Conservation (phyloP, 176 grass and related monocot genomes). For the Melocanna baccifera region DNA sequence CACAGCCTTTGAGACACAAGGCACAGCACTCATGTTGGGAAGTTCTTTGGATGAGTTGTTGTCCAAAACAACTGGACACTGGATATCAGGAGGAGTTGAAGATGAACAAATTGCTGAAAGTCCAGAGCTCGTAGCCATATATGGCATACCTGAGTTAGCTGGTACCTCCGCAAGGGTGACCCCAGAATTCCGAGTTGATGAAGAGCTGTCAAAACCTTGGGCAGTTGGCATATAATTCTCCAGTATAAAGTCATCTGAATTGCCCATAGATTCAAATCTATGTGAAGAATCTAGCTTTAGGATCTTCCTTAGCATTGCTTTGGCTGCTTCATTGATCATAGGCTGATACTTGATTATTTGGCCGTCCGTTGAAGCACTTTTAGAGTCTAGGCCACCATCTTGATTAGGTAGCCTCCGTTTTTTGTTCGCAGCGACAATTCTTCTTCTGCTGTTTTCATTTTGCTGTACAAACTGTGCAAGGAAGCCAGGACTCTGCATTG, state of each 20-base stretch:
- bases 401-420: constrained; percentile 85
- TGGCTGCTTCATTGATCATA: constrained; percentile 91
- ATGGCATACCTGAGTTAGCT: constrained; percentile 48
- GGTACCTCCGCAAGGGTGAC: constrained; percentile 75
- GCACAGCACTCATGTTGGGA: constrained; percentile 28
- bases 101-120: constrained; percentile 59
- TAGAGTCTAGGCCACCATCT: constrained; percentile 43
- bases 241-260: constrained; percentile 51
- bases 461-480: constrained; percentile 84
- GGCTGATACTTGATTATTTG: constrained; percentile 93
- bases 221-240: constrained; percentile 51
- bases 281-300: constrained; percentile 61
- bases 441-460: constrained; percentile 74
- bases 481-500: constrained; percentile 85
- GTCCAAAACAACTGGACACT: constrained; percentile 36
- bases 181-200: constrained; percentile 62
- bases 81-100: constrained; percentile 51
- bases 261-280: constrained; percentile 43
- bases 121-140: constrained; percentile 49
- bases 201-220: constrained; percentile 52
- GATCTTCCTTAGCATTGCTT: constrained; percentile 90
- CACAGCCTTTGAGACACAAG: constrained; percentile 50
- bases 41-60: constrained; percentile 34
- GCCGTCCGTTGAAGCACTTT: constrained; percentile 51
- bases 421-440: constrained; percentile 60